Base-by-base conservation (phyloP, 805 yeast species). In the Myxozyma lipomycoides region DNA sequence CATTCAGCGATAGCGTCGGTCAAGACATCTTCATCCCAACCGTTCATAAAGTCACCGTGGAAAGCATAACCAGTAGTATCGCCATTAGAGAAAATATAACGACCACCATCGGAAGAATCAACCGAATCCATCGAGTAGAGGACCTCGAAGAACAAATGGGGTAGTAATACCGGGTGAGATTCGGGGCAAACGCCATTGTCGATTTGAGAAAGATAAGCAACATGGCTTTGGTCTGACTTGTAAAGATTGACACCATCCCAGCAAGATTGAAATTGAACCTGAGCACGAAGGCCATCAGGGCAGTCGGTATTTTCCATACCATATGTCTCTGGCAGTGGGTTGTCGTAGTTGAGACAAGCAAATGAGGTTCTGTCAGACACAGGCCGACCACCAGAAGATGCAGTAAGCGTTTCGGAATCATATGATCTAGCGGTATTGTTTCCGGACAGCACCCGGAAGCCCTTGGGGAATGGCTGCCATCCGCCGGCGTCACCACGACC, bases 381-480 rank as follows among this genome's bases (percentile, higher is more conserved):
- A 15, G 19, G 26, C 12, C 10, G 15, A 25, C 28, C 47, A 12
- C 32, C 12, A 28, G 32, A 7, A 28, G 32, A 9, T 7, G 32
- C 12, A 12, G 32, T 28, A 7, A 28, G 12, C 32, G 32, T 28
- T 7, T 7, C 12, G 12, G 7, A 9, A 12, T 28, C 32, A 25
- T 32, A 43, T n/a, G 15, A 15, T 12, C 47, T 42, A 10, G 19
- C 3, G 42, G 17, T n/a, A 28, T 17, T 18, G 32, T 30, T 18
- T n/a, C 47, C 47, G 21, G 46, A n/a, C 30, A 43, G 40, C 47
- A 43, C 35, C 17, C 46, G 44, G 46, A 43, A 32, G 17, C 47
- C 47, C 22, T 28, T 30, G n/a, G 47, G 47, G 47, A 43, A 43
- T 12, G 47, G 21, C 17, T n/a, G 25, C 21, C 18, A 22, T n/a